Evolutionary conservation across 2,329 filamentous ascomycete genomes (phyloP).

Genomic region (Lasiodiplodia sp.): DNA sequence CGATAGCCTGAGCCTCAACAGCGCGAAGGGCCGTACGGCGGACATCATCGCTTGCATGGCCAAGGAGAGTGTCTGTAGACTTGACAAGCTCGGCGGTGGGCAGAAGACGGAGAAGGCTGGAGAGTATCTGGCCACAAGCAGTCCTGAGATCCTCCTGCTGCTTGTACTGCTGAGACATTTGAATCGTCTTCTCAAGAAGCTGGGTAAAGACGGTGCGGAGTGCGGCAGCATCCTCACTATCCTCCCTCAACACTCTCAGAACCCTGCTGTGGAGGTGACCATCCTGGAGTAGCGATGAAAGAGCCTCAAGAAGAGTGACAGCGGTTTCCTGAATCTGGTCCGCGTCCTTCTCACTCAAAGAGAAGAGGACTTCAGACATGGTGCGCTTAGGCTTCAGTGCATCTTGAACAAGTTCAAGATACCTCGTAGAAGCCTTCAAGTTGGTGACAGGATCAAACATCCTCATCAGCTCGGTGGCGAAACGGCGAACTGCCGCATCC

Average conservation of each 20-base stretch:
- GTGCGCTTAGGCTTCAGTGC: slow-evolving; percentile 76
- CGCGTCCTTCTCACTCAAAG: slow-evolving; percentile 59
- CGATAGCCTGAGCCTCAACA: slow-evolving; percentile 79
- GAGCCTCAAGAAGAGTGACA: slow-evolving; percentile 47
- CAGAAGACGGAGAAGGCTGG: slow-evolving; percentile 81
- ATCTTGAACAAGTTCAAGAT: slow-evolving; percentile 77
- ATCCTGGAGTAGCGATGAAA: slow-evolving; percentile 48
- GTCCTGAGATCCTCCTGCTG: slow-evolving; percentile 44
- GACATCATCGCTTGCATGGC: slow-evolving; percentile 73
- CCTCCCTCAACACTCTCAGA: slow-evolving; percentile 40
- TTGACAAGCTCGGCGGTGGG: slow-evolving; percentile 90
- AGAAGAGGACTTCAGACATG: slow-evolving; percentile 76
- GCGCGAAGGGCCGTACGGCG: slow-evolving; percentile 76
- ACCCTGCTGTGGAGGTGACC: slow-evolving; percentile 42
- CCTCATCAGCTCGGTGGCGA: slow-evolving; percentile 76
- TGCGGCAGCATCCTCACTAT: slow-evolving; percentile 36
- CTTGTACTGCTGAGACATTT: slow-evolving; percentile 70
- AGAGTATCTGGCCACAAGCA: slow-evolving; percentile 71
- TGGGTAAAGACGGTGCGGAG: slow-evolving; percentile 44
- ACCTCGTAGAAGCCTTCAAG: slow-evolving; percentile 75
- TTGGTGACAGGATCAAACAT: slow-evolving; percentile 78
- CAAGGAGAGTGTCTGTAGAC: slow-evolving; percentile 81
- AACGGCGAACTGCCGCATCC: slow-evolving; percentile 75
- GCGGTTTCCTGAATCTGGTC: slow-evolving; percentile 46
- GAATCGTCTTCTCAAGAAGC: slow-evolving; percentile 51